A percentile compares a stretch with the other conserved stretches of the same genome.
phyloP scores from a whole-genome alignment of 2,329 filamentous ascomycete species.

The Drechslerella dactyloides region DNA sequence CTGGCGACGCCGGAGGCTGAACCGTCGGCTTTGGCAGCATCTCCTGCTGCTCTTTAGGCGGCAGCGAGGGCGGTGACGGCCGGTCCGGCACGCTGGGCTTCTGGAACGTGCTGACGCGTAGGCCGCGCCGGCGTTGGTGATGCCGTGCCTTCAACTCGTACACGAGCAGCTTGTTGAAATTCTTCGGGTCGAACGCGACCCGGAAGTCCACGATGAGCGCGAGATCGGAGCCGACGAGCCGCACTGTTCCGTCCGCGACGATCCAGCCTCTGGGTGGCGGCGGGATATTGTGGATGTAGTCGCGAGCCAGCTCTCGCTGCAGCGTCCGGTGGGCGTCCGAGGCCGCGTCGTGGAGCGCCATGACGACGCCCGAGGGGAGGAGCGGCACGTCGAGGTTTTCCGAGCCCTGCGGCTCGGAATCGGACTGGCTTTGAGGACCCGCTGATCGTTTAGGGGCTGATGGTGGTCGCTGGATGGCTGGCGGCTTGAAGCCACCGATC shows the following conservation, averaged over 20 bases:
- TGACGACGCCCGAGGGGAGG: slow-evolving; percentile 38
- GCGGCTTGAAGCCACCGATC: slow-evolving; percentile 17
- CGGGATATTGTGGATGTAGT: slow-evolving; percentile 35
- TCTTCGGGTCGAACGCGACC: slow-evolving; percentile 47
- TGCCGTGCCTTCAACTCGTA: slow-evolving; percentile 30
- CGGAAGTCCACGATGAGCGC: slow-evolving; percentile 41
- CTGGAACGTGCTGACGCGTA: slow-evolving; percentile 26
- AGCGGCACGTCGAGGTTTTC: slow-evolving; percentile 32
- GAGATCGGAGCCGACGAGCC: slow-evolving; percentile 36
- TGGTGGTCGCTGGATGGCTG: slow-evolving; percentile 8
- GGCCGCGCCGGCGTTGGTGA: slow-evolving; percentile 10
- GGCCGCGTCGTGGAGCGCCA: slow-evolving; percentile 42
- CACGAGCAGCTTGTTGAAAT: slow-evolving; percentile 31
- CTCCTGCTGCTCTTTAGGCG: slow-evolving; percentile 20
- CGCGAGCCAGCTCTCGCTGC: slow-evolving; percentile 28
- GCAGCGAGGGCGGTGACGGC: slow-evolving; percentile 9
- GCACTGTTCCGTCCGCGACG: slow-evolving; percentile 39
- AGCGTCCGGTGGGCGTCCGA: slow-evolving; percentile 20
- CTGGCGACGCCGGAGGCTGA: not conserved
- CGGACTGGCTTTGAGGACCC: not conserved
- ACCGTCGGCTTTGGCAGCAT: slow-evolving; percentile 6
- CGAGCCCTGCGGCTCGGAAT: not conserved
- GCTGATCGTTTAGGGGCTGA: not conserved
- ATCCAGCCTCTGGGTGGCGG: slow-evolving; percentile 43
- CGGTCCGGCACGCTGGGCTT: slow-evolving; percentile 24